Base-by-base conservation (phyloP, 805 yeast species). In the Cyberlindnera nakhonratchasimensis region DNA sequence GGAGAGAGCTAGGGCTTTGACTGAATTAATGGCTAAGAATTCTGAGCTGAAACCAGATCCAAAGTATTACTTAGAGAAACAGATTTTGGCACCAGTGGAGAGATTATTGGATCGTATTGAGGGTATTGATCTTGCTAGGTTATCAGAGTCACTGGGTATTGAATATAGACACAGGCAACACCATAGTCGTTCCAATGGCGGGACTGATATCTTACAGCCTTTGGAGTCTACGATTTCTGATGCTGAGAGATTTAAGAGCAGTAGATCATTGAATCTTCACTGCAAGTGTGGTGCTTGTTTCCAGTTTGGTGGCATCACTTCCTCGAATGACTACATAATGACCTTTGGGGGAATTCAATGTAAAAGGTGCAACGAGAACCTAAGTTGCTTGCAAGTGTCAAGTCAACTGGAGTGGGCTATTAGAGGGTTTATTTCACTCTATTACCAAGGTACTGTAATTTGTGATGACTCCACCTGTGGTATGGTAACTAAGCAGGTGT, bases 391-490 rank as follows among this genome's bases (percentile, higher is more conserved):
- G 12, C 72, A 75, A 31, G 54, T 91, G 17, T 77, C 82, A 6
- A 64, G 82, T 10, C 97, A 89, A 61, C 63, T 93, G 34, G 97
- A 90, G 60, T 60, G 67, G n/a, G 67, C 77, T 36, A 75, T 91
- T 20, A 71, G 97, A 42, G 63, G 69, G 5, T 85, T 80, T 50
- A 80, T 91, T 37, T 72, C 89, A 1, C 59, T 71, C 24, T 93
- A 90, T 62, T 93, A 93, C 61, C 80, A 86, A n/a, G 91, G 90
- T 5, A 80, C 93, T 87, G 66, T 89, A 34, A 65, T 63, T 0
- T 93, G 99, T 67, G 95, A 86, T 61, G 97, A 93, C 54, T 59
- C 79, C 6, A 75, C 93, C 2, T 91, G 98, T 66, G 86, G 85
- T 2, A 70, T 77, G 40, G 71, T 72, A 13, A 90, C 97, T 0